Base-by-base conservation (phyloP, 768 basidiomycete species). In the Inosperma sp. region DNA sequence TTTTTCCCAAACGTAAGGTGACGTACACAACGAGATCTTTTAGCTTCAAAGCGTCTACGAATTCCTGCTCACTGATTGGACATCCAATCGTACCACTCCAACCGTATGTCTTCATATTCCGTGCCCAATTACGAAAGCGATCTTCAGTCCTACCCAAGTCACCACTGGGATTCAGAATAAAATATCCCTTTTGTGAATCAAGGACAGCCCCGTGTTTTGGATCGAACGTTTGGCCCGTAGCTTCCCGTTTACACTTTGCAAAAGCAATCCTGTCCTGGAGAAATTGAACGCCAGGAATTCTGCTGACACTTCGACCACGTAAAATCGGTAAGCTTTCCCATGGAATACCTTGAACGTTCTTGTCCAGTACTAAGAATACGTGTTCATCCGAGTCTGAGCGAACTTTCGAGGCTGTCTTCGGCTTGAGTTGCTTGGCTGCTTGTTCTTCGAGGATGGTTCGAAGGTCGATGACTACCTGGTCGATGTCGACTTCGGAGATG, bases 311-410 rank as follows among this genome's bases (percentile, higher is more conserved):
- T 42, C 84, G 76, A 7, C 87, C 90, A 34, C 90, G 78, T 9
- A 98, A 70, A 34, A 85, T 78, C 0, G 95, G 93, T 12, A 97
- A 81, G 21, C 88, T 94, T 68, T 98, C 96, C 95, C 95, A 98
- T 2, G 96, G 94, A 49, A 98, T 75, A 0, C 83, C 81, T 61
- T 93, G 90, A 10, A 94, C 71, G 52, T 88, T 84, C 68, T 89
- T 90, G 67, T 97, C 96, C 42, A 98, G 75, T 16, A 95, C 79
- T 53, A 98, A 72, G 71, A 97, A 95, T 29, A 84, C 67, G 62
- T 98, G 95, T 34, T 82, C 75, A 59, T 88, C 86, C 5, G 70
- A 57, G 17, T 29, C 42, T 22, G 45, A 13, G 13, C 39, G 25
- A 33, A 14, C 19, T 4, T 40, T 51, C 12, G 57, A 49, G 4